Evolutionary conservation across 1,284 basidiomycete genomes (phyloP), one percentile per base, ranked within the genome.

Genomic region (Tetrapyrgos nigripes): DNA sequence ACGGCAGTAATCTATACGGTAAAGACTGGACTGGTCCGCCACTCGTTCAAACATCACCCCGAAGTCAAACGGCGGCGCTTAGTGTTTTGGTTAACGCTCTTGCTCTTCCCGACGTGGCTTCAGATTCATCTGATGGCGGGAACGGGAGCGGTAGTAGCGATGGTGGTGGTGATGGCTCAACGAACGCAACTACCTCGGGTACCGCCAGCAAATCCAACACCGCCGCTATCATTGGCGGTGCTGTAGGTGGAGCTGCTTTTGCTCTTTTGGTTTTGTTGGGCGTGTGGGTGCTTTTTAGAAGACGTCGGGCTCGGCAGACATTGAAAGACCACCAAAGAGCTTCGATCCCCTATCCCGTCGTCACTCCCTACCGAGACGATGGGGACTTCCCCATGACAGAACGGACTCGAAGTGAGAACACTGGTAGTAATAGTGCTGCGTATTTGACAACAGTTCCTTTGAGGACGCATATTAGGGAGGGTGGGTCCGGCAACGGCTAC

Each of bases 1-100:
- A 53, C 19, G 50, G 45, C 1, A 53, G 17, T 21, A 40, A 58
- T 28, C 33, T 58, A 4, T 58, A 58, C 28, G 50, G 44, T 4
- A 52, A 28, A 11, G 13, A 40, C 13, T 58, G 57, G 57, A 24
- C 24, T 23, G 57, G 57, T 3, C 57, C 57, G 3, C 50, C 50
- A 10, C 28, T 26, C 43, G 10, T 31, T 21, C 13, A n/a, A 3
- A 46, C 47, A 44, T 53, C 50, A 1, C 28, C 19, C 14, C n/a
- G 27, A 11, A 58, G 52, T 26, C 57, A 58, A 28, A 52, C 44
- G 2, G 24, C 10, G 4, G 57, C 57, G 6, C 26, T 53, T 9
- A 14, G 35, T 3, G 57, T 45, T 3, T 27, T 58, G 14, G 23
- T 58, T 11, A 35, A 35, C 28, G 50, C 40, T 1, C 33, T 58